These are phyloP conservation scores for Zasmidium citrigriseum DNA, from an alignment of 2,329 filamentous ascomycete genomes.

Conservation along the genomic window DNA sequence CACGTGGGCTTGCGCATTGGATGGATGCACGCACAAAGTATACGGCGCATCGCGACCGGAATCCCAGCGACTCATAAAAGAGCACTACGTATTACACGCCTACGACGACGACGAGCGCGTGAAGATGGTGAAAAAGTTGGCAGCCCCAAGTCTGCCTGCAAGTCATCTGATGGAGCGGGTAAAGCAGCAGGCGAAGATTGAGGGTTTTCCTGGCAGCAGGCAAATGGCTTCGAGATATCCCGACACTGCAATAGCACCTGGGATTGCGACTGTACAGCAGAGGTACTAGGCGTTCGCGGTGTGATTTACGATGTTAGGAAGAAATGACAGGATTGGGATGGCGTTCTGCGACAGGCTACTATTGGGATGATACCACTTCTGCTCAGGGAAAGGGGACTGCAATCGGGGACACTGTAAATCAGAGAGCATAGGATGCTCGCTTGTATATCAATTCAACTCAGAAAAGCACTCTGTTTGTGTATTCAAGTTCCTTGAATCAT, in stretches of 20 bases:
- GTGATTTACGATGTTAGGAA: not conserved
- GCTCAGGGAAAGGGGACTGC: not conserved
- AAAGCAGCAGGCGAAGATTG: slow-evolving; percentile 30
- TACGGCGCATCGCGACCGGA: slow-evolving; percentile 60
- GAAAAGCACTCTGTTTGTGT: too few relatives aligned
- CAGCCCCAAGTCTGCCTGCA: slow-evolving; percentile 49
- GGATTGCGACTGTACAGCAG: not conserved
- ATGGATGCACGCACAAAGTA: slow-evolving; percentile 65
- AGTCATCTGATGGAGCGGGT: slow-evolving; percentile 50
- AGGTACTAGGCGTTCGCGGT: not conserved
- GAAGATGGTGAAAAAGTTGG: slow-evolving; percentile 57
- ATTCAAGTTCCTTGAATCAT: too few relatives aligned
- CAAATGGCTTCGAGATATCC: slow-evolving; percentile 13
- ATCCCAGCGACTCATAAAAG: slow-evolving; percentile 58
- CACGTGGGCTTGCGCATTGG: slow-evolving; percentile 67
- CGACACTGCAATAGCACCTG: not conserved
- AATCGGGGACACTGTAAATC: not conserved
- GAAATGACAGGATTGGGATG: not conserved
- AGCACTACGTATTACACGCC: slow-evolving; percentile 64
- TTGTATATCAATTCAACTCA: too few relatives aligned
- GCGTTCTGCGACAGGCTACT: not conserved
- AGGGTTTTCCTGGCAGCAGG: slow-evolving; percentile 22
- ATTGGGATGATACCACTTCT: slow-evolving; percentile 10
- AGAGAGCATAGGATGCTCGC: too few relatives aligned
- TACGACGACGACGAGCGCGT: slow-evolving; percentile 54